These are phyloP conservation scores for Alternaria rosae DNA, from an alignment of 2,329 filamentous ascomycete species.

Conservation along the genomic window DNA sequence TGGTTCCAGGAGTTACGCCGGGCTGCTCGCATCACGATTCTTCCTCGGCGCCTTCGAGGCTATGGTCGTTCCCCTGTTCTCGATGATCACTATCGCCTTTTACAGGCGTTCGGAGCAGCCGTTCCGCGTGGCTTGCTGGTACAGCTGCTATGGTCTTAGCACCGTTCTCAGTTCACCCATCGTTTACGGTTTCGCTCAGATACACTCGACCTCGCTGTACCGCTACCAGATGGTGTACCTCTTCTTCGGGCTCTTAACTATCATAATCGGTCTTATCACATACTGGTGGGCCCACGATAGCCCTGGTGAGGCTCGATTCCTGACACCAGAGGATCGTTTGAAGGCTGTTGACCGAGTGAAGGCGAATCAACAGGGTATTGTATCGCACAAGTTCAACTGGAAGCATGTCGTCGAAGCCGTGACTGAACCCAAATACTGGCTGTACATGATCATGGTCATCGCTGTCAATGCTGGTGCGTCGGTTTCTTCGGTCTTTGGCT, in stretches of 20 bases:
- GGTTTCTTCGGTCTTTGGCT: slow-evolving; percentile 66
- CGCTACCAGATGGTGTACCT: slow-evolving; percentile 68
- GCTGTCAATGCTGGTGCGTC: slow-evolving; percentile 47
- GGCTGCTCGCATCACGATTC: slow-evolving; percentile 29
- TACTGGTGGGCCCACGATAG: slow-evolving; percentile 61
- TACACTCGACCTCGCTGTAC: slow-evolving; percentile 62
- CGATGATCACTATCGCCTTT: slow-evolving; percentile 36
- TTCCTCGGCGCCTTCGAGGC: slow-evolving; percentile 38
- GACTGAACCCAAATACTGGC: slow-evolving; percentile 64
- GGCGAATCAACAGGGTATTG: slow-evolving; percentile 76
- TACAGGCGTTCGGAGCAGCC: slow-evolving; percentile 33
- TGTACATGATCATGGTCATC: slow-evolving; percentile 36
- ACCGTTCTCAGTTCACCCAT: slow-evolving; percentile 66
- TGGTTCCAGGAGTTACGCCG: slow-evolving; percentile 29
- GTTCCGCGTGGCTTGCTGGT: slow-evolving; percentile 62
- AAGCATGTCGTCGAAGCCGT: slow-evolving; percentile 67
- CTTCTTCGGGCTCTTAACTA: slow-evolving; percentile 52
- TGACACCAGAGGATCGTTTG: slow-evolving; percentile 70
- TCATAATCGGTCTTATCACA: slow-evolving; percentile 50
- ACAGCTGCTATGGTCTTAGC: slow-evolving; percentile 69
- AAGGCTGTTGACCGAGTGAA: slow-evolving; percentile 74
- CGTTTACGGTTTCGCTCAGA: slow-evolving; percentile 66
- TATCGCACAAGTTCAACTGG: slow-evolving; percentile 71
- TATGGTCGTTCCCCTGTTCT: slow-evolving; percentile 35
- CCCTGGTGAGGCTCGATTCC: slow-evolving; percentile 64